These are phyloP conservation scores for Aspergillus affinis DNA, from an alignment of 495 filamentous ascomycete species.

Conservation along the genomic window DNA sequence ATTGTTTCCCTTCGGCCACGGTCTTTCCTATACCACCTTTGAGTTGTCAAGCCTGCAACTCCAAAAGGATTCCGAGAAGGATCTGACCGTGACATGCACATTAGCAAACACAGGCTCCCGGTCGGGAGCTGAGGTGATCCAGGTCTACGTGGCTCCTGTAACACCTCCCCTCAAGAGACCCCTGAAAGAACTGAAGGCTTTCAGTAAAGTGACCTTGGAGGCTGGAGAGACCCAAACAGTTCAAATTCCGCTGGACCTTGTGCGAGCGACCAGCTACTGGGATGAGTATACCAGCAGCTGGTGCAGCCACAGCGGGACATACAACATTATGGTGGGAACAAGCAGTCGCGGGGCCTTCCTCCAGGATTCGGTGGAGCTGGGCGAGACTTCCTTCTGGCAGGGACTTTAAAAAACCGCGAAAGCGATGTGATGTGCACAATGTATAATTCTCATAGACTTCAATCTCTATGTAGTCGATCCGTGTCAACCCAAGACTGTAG, in stretches of 20 bases:
- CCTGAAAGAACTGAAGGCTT: constrained; percentile 25
- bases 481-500: constrained; percentile 27
- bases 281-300: constrained; percentile 17
- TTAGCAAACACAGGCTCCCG: constrained; percentile 11
- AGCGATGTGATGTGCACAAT: background rate
- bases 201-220: constrained; percentile 17
- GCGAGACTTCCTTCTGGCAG: constrained; percentile 20
- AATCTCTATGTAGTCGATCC: constrained; percentile 18
- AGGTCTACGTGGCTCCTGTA: constrained; percentile 16
- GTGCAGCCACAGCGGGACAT: constrained; percentile 16
- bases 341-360: constrained; percentile 18
- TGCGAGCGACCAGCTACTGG: constrained; percentile 21
- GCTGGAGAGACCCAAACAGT: constrained; percentile 8
- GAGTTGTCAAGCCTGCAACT: constrained; percentile 58
- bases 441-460: background rate
- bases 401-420: constrained; percentile 1
- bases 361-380: constrained; percentile 11
- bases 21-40: constrained; percentile 78
- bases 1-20: constrained; percentile 77
- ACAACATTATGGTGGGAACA: constrained; percentile 16
- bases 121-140: constrained; percentile 18
- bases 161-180: constrained; percentile 16
- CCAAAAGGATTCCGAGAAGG: background rate
- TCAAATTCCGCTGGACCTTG: constrained; percentile 11
- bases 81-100: constrained; percentile 1